These are phyloP conservation scores for Solanum clarkiae DNA, from an alignment of 257 asterid species.

Conservation along the genomic window DNA sequence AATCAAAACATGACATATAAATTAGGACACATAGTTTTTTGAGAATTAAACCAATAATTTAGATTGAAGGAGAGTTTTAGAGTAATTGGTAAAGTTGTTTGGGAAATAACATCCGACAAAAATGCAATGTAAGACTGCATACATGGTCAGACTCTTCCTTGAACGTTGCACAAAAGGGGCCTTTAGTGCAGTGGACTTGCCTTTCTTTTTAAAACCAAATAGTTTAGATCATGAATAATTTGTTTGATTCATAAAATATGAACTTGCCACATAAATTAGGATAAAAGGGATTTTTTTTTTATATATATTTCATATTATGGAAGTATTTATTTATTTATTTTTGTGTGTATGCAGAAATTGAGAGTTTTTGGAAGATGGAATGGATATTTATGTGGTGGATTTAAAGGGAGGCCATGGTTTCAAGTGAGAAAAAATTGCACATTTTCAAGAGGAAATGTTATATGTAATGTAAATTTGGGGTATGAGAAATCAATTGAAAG, in stretches of 20 bases:
- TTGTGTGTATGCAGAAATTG: slow-evolving; percentile 22
- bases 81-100: too few relatives aligned
- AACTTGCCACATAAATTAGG: too few relatives aligned
- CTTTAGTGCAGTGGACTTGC: too few relatives aligned
- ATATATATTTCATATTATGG: neutral
- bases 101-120: too few relatives aligned
- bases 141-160: too few relatives aligned
- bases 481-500: slow-evolving; percentile 8
- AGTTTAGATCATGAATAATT: too few relatives aligned
- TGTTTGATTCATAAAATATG: too few relatives aligned
- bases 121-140: too few relatives aligned
- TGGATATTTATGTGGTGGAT: slow-evolving; percentile 35
- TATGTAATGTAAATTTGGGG: slow-evolving; percentile 26
- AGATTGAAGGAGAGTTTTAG: too few relatives aligned
- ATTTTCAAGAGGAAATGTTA: slow-evolving; percentile 11
- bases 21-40: neutral
- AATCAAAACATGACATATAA: neutral
- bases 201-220: too few relatives aligned
- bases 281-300: neutral
- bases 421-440: slow-evolving; percentile 28
- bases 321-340: neutral
- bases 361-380: slow-evolving; percentile 33
- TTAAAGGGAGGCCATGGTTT: slow-evolving; percentile 31
- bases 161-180: too few relatives aligned
- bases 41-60: too few relatives aligned